Base-by-base conservation (phyloP, 768 basidiomycete genomes). In the Suillus brevipes region DNA sequence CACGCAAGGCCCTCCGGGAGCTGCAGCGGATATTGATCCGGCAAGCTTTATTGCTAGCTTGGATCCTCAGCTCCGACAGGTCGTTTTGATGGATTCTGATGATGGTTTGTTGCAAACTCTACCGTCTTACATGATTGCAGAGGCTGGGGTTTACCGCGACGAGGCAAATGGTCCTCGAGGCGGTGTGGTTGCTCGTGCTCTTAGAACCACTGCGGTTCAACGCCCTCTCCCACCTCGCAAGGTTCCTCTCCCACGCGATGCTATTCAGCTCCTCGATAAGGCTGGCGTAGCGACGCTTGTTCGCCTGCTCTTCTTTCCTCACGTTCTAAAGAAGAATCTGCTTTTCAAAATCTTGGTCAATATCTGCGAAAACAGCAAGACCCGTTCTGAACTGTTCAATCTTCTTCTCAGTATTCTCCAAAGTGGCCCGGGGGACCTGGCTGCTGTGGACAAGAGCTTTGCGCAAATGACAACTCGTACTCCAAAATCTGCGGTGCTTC, bases 291-390 rank as follows among this genome's bases (percentile, higher is more conserved):
- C 95, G 0, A 89, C 90, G 28, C 87, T 99, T 20, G 88, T 98
- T 49, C 89, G 96, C 60, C 86, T 99, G 9, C 84, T 99, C 25
- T 99, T 99, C 83, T 97, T 95, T 84, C 97, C 97, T 5, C 94
- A 97, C 69, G 89, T 95, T 25, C 81, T 94, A 65, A 88, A 88
- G 78, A 95, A 94, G 79, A 90, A 86, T 58, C 78, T 92, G 28
- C 83, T 99, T 14, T 93, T 94, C 75, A 92, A 90, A 72, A 89
- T 97, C 2, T 87, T 99, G 42, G 89, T 94, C 67, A 97, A 99
- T 74, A 83, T 99, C 9, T 99, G 95, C 79, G 96, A 99, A 79
- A 99, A 99, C 74, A 81, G 87, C 3, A 93, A 91, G 72, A 95
- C 97, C 0, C 86, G 97, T 23, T 88, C 87, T 6, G 97, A 99